Evolutionary conservation across 345 rosid genomes (phyloP).

Genomic region (Euphorbia peplus): DNA sequence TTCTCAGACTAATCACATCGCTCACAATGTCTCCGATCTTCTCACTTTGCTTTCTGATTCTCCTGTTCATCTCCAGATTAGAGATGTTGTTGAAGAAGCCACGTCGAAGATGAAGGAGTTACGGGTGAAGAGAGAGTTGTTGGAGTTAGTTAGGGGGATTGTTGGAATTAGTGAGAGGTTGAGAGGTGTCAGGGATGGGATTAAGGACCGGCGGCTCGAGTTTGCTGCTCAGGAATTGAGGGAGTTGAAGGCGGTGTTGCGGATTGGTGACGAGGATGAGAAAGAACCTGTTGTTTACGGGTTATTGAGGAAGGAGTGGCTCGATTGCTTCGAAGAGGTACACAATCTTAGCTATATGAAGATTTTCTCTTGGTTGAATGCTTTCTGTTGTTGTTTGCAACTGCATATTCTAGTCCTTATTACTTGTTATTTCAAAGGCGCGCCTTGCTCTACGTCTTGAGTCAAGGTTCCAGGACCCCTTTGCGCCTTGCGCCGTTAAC

Average conservation of each 20-base stretch:
- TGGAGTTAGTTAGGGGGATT: constrained; percentile 54
- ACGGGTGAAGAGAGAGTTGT: constrained; percentile 55
- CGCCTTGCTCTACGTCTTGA: no score
- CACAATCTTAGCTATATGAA: background rate
- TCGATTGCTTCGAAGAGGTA: constrained; percentile 84
- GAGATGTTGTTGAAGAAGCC: constrained; percentile 51
- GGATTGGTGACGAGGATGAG: constrained; percentile 61
- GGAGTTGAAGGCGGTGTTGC: constrained; percentile 60
- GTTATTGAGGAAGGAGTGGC: constrained; percentile 73
- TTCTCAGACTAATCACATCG: constrained; percentile 45
- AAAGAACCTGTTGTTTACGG: constrained; percentile 71
- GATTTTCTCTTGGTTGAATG: background rate
- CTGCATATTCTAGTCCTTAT: background rate
- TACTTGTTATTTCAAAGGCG: no score
- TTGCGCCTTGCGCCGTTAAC: no score
- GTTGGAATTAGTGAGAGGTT: constrained; percentile 64
- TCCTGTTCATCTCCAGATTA: constrained; percentile 64
- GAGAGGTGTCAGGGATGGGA: constrained; percentile 50
- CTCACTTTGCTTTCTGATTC: constrained; percentile 52
- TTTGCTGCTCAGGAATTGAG: constrained; percentile 76
- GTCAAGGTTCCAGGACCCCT: no score
- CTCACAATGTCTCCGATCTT: constrained; percentile 44
- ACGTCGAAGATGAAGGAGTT: constrained; percentile 54
- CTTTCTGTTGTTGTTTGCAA: background rate
- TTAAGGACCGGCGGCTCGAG: constrained; percentile 54